A percentile compares a stretch with the other conserved stretches of the same genome.
phyloP scores from a whole-genome alignment of 108 stramenopile species.

The Fragilaria radians region DNA sequence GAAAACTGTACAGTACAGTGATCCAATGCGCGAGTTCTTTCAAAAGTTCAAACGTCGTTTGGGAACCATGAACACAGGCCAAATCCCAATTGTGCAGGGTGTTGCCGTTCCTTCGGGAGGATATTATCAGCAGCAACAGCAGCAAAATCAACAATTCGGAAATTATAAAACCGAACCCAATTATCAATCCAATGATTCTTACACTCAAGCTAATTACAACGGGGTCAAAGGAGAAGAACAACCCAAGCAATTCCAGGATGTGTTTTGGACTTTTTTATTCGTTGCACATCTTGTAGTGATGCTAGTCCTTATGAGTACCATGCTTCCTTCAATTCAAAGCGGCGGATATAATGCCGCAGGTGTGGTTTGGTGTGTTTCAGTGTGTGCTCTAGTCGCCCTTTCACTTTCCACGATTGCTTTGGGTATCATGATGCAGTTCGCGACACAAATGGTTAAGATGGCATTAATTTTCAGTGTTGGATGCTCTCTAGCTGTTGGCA shows the following conservation, averaged over 20 bases:
- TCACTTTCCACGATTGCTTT: conserved; percentile 40
- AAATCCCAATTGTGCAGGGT: conserved; percentile 37
- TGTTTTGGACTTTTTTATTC: conserved; percentile 47
- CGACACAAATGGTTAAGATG: conserved; percentile 49
- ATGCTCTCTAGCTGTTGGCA: conserved; percentile 24
- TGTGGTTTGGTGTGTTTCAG: conserved; percentile 14
- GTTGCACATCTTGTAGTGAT: conserved; percentile 47
- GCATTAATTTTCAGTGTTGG: conserved; percentile 45
- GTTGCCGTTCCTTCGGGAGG: too few species aligned
- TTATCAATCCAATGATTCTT: conserved; percentile 1
- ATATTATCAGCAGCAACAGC: background rate
- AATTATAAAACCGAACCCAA: background rate
- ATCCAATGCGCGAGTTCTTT: too few species aligned
- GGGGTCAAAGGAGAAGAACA: conserved; percentile 12
- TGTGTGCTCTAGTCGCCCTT: conserved; percentile 23
- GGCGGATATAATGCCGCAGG: conserved; percentile 10
- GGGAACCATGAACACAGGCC: too few species aligned
- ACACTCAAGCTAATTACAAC: too few species aligned
- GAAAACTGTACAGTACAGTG: too few species aligned
- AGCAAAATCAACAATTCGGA: background rate
- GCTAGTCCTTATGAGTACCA: conserved; percentile 18
- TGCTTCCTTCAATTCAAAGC: conserved; percentile 5
- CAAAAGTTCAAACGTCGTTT: too few species aligned
- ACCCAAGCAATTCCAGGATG: conserved; percentile 29
- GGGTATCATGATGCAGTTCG: conserved; percentile 56